A percentile compares a stretch with the other conserved stretches of the same genome.
Conservation (phyloP, 2,329 filamentous ascomycete genomes). For the Penicillium decumbens region DNA sequence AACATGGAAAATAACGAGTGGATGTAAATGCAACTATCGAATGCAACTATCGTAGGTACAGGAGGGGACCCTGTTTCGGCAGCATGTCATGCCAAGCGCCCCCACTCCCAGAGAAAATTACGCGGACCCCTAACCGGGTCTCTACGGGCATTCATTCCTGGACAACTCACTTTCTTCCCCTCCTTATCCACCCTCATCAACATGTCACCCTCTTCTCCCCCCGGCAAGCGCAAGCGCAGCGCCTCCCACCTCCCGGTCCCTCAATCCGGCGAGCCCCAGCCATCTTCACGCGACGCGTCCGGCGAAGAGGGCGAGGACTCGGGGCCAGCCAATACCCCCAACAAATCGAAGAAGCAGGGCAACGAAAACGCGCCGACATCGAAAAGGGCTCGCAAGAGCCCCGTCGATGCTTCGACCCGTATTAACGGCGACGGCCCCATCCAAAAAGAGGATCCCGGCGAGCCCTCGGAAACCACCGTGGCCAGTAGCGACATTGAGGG, state of each 20-base stretch:
- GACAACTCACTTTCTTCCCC: neutral
- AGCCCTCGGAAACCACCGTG: slow-evolving; percentile 66
- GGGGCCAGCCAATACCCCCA: slow-evolving; percentile 38
- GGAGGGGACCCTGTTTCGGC: neutral
- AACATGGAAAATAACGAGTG: neutral
- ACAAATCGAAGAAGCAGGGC: slow-evolving; percentile 53
- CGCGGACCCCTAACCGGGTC: slow-evolving; percentile 9
- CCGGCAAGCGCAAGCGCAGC: slow-evolving; percentile 75
- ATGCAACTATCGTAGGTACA: too few species aligned
- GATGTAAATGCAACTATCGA: neutral
- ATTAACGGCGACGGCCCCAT: slow-evolving; percentile 33
- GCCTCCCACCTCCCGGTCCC: slow-evolving; percentile 44
- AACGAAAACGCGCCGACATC: slow-evolving; percentile 56
- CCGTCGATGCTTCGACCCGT: slow-evolving; percentile 19
- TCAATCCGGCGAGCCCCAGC: slow-evolving; percentile 53
- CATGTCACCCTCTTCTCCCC: slow-evolving; percentile 57
- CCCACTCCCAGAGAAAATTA: slow-evolving; percentile 15
- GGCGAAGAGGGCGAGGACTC: slow-evolving; percentile 75
- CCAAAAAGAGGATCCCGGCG: slow-evolving; percentile 56
- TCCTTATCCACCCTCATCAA: slow-evolving; percentile 16
- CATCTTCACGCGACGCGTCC: slow-evolving; percentile 76
- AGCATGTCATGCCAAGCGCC: neutral
- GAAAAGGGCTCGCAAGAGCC: slow-evolving; percentile 68
- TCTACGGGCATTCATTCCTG: neutral
- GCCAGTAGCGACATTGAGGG: slow-evolving; percentile 64